Conservation (phyloP, 2,329 filamentous ascomycete genomes). For the Exophiala bonariae region DNA sequence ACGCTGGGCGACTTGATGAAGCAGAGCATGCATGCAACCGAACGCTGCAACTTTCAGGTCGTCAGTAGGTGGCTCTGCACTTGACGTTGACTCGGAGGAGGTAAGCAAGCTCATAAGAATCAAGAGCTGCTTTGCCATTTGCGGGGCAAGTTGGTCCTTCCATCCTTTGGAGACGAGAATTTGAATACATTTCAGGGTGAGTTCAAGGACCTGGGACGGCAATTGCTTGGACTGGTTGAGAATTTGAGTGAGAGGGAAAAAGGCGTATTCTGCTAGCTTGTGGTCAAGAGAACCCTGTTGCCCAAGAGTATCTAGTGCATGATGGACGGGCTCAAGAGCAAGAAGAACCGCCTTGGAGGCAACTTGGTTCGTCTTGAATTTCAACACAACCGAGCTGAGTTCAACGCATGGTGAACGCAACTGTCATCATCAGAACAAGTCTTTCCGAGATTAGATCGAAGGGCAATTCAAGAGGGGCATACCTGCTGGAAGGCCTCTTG, state of each 20-base stretch:
- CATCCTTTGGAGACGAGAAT: slow-evolving; percentile 77
- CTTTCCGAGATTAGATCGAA: neutral
- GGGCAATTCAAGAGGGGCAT: slow-evolving; percentile 12
- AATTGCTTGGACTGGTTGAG: slow-evolving; percentile 74
- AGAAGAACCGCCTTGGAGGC: slow-evolving; percentile 48
- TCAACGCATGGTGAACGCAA: slow-evolving; percentile 61
- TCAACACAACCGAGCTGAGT: slow-evolving; percentile 55
- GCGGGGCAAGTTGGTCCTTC: slow-evolving; percentile 67
- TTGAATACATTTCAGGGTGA: slow-evolving; percentile 72
- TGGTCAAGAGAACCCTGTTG: slow-evolving; percentile 61
- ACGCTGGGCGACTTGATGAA: slow-evolving; percentile 49
- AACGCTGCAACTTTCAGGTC: slow-evolving; percentile 75
- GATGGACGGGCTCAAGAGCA: slow-evolving; percentile 47
- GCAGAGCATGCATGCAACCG: slow-evolving; percentile 64
- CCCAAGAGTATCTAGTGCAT: slow-evolving; percentile 40
- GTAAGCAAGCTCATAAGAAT: slow-evolving; percentile 81
- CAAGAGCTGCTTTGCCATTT: slow-evolving; percentile 79
- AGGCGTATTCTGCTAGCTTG: slow-evolving; percentile 88
- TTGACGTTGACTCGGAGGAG: slow-evolving; percentile 63
- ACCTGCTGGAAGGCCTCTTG: slow-evolving; percentile 46
- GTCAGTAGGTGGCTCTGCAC: slow-evolving; percentile 55
- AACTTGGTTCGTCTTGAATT: slow-evolving; percentile 47
- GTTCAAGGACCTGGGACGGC: slow-evolving; percentile 68
- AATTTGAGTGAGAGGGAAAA: slow-evolving; percentile 87
- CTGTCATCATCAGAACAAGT: slow-evolving; percentile 35